Evolutionary conservation across 2,329 filamentous ascomycete genomes (phyloP).

Genomic region (Setomelanomma holmii): DNA sequence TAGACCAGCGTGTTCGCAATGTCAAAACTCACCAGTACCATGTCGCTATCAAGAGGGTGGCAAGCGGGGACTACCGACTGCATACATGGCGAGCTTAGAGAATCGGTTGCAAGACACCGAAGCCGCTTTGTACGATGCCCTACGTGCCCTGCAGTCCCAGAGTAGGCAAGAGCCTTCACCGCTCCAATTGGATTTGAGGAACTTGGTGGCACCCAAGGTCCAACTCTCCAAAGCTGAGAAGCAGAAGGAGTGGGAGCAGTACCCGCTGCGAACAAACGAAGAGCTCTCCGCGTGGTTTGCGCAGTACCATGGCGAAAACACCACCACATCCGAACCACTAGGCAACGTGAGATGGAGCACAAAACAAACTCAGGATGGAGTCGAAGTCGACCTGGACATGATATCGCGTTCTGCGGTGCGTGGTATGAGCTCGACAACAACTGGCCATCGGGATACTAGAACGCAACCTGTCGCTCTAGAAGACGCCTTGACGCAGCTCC

Average conservation of each 20-base stretch:
- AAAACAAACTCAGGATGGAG: no score
- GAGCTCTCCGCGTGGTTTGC: slow-evolving; percentile 30
- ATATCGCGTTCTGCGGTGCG: no score
- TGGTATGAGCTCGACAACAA: no score
- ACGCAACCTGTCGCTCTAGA: no score
- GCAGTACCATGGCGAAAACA: slow-evolving; percentile 21
- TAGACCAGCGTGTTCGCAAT: slow-evolving; percentile 37
- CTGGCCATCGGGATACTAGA: no score
- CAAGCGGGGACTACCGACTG: slow-evolving; percentile 33
- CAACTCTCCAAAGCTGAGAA: slow-evolving; percentile 31
- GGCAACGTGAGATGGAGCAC: no score
- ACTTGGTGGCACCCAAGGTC: no score
- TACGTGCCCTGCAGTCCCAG: slow-evolving; percentile 17
- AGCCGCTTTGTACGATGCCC: slow-evolving; percentile 23
- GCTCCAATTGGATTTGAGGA: no score
- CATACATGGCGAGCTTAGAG: slow-evolving; percentile 34
- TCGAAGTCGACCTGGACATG: no score
- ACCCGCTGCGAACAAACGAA: slow-evolving; percentile 24
- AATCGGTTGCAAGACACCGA: slow-evolving; percentile 34
- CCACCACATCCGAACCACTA: no score
- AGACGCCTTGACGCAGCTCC: slow-evolving; percentile 1
- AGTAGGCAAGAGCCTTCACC: background rate
- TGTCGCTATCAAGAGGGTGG: slow-evolving; percentile 36
- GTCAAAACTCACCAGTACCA: slow-evolving; percentile 13
- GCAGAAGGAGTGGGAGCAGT: slow-evolving; percentile 31